Evolutionary conservation across 1,284 basidiomycete species (phyloP).

Genomic region (Abortiporus biennis): DNA sequence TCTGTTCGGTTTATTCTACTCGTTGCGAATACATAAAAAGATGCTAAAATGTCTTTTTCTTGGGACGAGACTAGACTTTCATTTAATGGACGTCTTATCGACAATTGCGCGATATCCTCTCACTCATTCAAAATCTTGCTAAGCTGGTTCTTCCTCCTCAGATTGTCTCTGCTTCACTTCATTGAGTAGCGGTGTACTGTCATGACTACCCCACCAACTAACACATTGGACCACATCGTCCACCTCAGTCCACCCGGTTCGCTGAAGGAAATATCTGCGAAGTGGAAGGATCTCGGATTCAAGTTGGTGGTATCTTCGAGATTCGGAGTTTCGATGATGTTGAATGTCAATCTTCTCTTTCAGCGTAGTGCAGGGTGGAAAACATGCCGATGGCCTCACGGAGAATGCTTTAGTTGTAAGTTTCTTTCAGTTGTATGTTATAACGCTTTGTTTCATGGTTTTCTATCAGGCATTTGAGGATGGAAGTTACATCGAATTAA

Average conservation of each 20-base stretch:
- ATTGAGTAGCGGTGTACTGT: not conserved
- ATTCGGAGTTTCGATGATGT: not conserved
- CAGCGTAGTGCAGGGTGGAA: conserved; percentile 59
- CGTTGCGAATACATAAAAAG: too few species aligned
- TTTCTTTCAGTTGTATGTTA: conserved; percentile 1
- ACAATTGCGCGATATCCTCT: not conserved
- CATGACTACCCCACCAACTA: conserved; percentile 31
- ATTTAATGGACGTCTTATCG: too few species aligned
- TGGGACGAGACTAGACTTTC: too few species aligned
- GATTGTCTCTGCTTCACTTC: not conserved
- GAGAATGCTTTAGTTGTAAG: conserved; percentile 58
- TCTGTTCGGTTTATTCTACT: too few species aligned
- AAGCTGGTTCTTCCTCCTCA: not conserved
- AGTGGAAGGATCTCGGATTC: conserved; percentile 60
- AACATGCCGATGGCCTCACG: conserved; percentile 55
- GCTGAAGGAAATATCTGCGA: conserved; percentile 40
- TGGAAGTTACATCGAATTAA: conserved; percentile 61
- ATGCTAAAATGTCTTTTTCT: too few species aligned
- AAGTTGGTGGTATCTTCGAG: conserved; percentile 35
- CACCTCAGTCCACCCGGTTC: conserved; percentile 60
- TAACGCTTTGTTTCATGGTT: too few species aligned
- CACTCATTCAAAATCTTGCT: not conserved
- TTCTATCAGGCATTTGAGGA: conserved; percentile 49
- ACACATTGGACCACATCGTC: conserved; percentile 59
- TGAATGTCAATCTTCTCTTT: conserved; percentile 2